Percentiles rank a stretch among this genome's conserved stretches.
phyloP scores from a whole-genome alignment of 108 stramenopile species.

The Conticribra weissflogii region DNA sequence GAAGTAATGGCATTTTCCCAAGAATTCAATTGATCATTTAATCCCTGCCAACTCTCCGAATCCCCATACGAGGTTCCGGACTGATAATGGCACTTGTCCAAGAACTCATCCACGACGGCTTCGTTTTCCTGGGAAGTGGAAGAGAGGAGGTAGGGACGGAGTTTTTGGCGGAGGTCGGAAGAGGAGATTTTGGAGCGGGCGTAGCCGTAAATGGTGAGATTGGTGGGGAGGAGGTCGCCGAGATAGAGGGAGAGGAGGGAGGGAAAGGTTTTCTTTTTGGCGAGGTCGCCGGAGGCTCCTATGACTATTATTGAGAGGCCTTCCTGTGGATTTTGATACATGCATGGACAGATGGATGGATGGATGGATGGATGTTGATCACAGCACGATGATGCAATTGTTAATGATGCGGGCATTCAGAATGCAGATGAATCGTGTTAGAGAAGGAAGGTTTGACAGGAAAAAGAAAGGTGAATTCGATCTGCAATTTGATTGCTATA shows the following conservation, averaged over 20 bases:
- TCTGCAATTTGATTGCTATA: no score
- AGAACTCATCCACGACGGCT: slow-evolving; percentile 72
- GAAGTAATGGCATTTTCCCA: slow-evolving; percentile 21
- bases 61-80: slow-evolving; percentile 84
- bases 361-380: neutral
- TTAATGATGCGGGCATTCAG: no score
- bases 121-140: slow-evolving; percentile 36
- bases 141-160: slow-evolving; percentile 72
- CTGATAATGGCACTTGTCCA: slow-evolving; percentile 75
- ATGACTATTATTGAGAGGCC: slow-evolving; percentile 75
- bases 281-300: slow-evolving; percentile 95
- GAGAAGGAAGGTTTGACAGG: no score
- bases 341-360: neutral
- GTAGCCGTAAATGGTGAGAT: slow-evolving; percentile 87
- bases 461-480: no score
- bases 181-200: slow-evolving; percentile 85
- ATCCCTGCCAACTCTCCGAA: slow-evolving; percentile 63
- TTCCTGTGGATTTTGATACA: slow-evolving; percentile 9
- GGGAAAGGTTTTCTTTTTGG: slow-evolving; percentile 97
- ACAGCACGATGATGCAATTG: neutral
- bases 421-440: no score
- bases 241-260: slow-evolving; percentile 86
- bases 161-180: slow-evolving; percentile 80
- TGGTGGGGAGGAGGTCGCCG: slow-evolving; percentile 74
- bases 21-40: slow-evolving; percentile 50